Conservation (phyloP, 1,284 basidiomycete species). For the Mycena sp. region DNA sequence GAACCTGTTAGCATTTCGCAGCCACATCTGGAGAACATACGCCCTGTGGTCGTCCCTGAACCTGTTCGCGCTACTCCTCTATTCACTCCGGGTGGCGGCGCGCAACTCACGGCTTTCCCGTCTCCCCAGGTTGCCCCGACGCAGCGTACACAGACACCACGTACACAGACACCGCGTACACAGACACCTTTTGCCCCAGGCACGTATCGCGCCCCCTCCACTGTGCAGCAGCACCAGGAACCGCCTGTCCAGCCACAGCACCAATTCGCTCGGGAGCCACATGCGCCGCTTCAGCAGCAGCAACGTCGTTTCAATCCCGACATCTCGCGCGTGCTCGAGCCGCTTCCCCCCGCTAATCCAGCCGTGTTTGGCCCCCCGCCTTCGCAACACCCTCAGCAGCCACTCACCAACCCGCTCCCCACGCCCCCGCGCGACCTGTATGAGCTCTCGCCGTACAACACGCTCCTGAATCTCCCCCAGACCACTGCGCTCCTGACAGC, state of each 20-base stretch:
- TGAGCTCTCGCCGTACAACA: conserved; percentile 57
- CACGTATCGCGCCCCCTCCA: background rate
- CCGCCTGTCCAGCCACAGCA: background rate
- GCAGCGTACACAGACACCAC: conserved; percentile 15
- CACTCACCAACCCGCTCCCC: conserved; percentile 58
- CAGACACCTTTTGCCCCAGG: conserved; percentile 16
- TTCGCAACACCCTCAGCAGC: conserved; percentile 25
- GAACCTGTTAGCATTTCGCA: conserved; percentile 9
- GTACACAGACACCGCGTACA: background rate
- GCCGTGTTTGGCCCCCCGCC: conserved; percentile 37
- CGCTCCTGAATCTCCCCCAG: conserved; percentile 56
- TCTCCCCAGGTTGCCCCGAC: conserved; percentile 17
- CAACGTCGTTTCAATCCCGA: conserved; percentile 31
- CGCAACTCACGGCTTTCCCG: conserved; percentile 20
- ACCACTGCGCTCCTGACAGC: conserved; percentile 48
- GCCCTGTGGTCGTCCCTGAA: conserved; percentile 11
- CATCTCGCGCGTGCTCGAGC: conserved; percentile 38
- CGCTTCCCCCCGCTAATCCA: conserved; percentile 37
- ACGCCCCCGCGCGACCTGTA: conserved; percentile 60
- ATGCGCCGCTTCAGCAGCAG: background rate
- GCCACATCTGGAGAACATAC: background rate
- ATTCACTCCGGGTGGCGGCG: conserved; percentile 16
- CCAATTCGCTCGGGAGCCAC: background rate
- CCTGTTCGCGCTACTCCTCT: conserved; percentile 28
- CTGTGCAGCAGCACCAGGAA: background rate